These are phyloP conservation scores for Brassica incana DNA, from an alignment of 345 rosid species.

Conservation along the genomic window DNA sequence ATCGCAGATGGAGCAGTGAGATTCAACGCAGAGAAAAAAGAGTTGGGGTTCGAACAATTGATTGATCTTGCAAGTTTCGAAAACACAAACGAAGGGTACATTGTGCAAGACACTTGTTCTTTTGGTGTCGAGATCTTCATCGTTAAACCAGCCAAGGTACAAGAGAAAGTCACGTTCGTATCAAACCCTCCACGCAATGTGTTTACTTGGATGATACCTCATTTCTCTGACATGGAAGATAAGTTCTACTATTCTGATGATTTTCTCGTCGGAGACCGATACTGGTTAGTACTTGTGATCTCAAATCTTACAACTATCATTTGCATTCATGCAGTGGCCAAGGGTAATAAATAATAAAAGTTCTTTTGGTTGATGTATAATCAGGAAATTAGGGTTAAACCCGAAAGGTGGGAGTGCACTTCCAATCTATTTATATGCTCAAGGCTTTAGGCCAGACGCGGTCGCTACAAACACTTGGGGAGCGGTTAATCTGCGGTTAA, in stretches of 20 bases:
- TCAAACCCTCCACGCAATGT: background rate
- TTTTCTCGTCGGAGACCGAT: background rate
- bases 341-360: too few species aligned
- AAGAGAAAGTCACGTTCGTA: background rate
- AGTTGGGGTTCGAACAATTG: background rate
- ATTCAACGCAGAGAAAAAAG: background rate
- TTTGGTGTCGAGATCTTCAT: background rate
- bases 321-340: too few species aligned
- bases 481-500: slow-evolving; percentile 31
- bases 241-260: background rate
- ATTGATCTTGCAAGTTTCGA: background rate
- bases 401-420: slow-evolving; percentile 14
- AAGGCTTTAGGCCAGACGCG: slow-evolving; percentile 20
- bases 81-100: background rate
- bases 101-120: background rate
- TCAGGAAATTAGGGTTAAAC: slow-evolving; percentile 31
- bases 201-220: background rate
- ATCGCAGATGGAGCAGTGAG: slow-evolving; percentile 26
- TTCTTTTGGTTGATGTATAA: background rate
- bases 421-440: slow-evolving; percentile 10
- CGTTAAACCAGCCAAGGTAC: background rate
- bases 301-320: too few species aligned
- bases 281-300: background rate
- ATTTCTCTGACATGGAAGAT: background rate
- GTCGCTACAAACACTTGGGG: slow-evolving; percentile 30